Base-by-base conservation (phyloP, 1,284 basidiomycete species). In the Phellinidium pouzarii region DNA sequence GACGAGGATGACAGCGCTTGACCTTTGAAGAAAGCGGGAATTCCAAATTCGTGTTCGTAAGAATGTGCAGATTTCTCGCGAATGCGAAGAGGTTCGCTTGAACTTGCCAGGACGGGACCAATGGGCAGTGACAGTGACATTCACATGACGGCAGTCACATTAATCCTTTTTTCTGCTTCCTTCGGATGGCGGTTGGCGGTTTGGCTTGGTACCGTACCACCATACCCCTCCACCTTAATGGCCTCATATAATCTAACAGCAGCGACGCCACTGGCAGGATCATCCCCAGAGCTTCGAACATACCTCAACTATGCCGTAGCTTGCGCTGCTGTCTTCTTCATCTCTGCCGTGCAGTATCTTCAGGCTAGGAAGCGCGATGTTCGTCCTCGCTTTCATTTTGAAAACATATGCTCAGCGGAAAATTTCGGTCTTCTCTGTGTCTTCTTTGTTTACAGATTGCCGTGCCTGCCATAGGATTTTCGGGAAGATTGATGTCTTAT, bases 381-480 rank as follows among this genome's bases (percentile, higher is more conserved):
- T 23, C 22, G 43, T 27, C 7, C 17, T 14, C 43, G 6, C 19
- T 8, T 27, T 11, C 31, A 9, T 46, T 7, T 44, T 14, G 42
- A 14, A 23, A 14, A 23, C 14, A 6, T 42, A 17, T 17, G 40
- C 40, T 19, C 40, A 42, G 7, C 29, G 12, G 27, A 44, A n/a
- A 44, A 5, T n/a, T 44, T 25, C n/a, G n/a, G 14, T 22, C 22
- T 4, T 23, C 8, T 8, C n/a, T 29, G 31, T 7, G 14, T 31
- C 6, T 19, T 46, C n/a, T 23, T 4, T 14, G 14, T 29, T 36
- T 52, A 4, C 23, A 56, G 54, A 42, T 56, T 29, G 17, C 23
- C 31, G 45, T 56, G 3, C 54, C 54, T 3, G 41, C 50, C 9
- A 23, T 55, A 11, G 49, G 54, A 6, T 27, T 50, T 4, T 42